Conservation (phyloP, 1,284 basidiomycete genomes). For the Ustilago cynodontis region DNA sequence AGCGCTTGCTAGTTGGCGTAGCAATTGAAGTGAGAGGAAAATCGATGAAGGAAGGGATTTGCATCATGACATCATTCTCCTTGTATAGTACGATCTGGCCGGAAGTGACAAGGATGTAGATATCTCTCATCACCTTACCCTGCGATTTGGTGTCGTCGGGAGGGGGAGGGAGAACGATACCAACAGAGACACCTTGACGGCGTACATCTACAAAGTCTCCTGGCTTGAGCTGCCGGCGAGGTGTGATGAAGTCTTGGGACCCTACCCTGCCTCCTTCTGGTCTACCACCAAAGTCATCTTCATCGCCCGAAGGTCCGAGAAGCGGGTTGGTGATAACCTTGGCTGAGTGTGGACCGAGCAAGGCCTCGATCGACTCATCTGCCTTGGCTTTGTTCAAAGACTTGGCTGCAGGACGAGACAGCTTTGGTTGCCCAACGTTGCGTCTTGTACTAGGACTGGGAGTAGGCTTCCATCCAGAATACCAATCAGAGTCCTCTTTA, state of each 20-base stretch:
- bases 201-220: constrained; percentile 54
- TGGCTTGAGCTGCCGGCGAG: constrained; percentile 21
- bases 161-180: constrained; percentile 30
- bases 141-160: constrained; percentile 1
- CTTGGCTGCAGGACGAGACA: constrained; percentile 29
- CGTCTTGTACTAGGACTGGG: constrained; percentile 35
- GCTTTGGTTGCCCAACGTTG: constrained; percentile 26
- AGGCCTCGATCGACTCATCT: constrained; percentile 9
- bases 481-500: constrained; percentile 22
- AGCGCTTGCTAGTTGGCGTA: constrained; percentile 2
- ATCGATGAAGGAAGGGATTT: constrained; percentile 39
- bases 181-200: constrained; percentile 2
- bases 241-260: constrained; percentile 30
- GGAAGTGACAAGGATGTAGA: constrained; percentile 39
- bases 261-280: not conserved
- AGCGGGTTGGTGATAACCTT: constrained; percentile 23
- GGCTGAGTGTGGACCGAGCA: constrained; percentile 27
- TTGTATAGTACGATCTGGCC: constrained; percentile 36
- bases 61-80: constrained; percentile 52
- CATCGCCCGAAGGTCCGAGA: not conserved
- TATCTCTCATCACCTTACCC: constrained; percentile 7
- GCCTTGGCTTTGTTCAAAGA: constrained; percentile 5
- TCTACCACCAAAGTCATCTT: not conserved
- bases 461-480: constrained; percentile 42
- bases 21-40: constrained; percentile 12